Conservation (phyloP, 768 basidiomycete species). For the Basidioascus undulatus region DNA sequence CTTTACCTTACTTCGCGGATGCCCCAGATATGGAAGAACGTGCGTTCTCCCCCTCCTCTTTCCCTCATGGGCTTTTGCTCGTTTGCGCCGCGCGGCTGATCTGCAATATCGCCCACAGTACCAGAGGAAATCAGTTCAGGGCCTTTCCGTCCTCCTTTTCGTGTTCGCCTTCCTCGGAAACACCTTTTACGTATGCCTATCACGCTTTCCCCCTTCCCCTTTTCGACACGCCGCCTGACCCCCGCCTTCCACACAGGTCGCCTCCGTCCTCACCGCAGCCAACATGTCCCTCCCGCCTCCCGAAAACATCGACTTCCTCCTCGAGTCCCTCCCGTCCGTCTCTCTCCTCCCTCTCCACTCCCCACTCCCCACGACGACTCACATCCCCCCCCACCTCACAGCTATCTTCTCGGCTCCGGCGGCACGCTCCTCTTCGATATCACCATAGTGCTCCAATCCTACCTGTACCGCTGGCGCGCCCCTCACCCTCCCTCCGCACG, state of each 20-base stretch:
- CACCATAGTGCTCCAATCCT: slow-evolving; percentile 64
- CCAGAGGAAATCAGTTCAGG: slow-evolving; percentile 25
- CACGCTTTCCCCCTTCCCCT: too few species aligned
- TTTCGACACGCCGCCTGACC: too few species aligned
- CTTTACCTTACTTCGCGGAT: slow-evolving; percentile 79
- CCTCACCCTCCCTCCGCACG: too few species aligned
- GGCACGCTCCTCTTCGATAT: slow-evolving; percentile 86
- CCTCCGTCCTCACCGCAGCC: slow-evolving; percentile 65
- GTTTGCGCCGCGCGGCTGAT: not conserved
- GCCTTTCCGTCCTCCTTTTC: slow-evolving; percentile 82
- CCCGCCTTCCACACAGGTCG: too few species aligned
- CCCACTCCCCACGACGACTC: too few species aligned
- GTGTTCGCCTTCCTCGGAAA: slow-evolving; percentile 86
- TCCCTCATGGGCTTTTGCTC: not conserved
- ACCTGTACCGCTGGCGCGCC: too few species aligned
- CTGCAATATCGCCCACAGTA: slow-evolving; percentile 28
- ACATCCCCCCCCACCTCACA: too few species aligned
- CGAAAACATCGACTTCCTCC: slow-evolving; percentile 38
- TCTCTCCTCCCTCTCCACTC: not conserved
- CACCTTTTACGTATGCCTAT: slow-evolving; percentile 69
- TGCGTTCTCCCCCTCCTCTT: slow-evolving; percentile 23
- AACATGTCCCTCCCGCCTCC: slow-evolving; percentile 27
- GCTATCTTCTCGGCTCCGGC: slow-evolving; percentile 65
- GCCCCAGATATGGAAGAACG: slow-evolving; percentile 98
- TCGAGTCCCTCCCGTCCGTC: slow-evolving; percentile 64